These are phyloP conservation scores for Antrodiella citrinella DNA, from an alignment of 768 basidiomycete genomes.

Conservation along the genomic window DNA sequence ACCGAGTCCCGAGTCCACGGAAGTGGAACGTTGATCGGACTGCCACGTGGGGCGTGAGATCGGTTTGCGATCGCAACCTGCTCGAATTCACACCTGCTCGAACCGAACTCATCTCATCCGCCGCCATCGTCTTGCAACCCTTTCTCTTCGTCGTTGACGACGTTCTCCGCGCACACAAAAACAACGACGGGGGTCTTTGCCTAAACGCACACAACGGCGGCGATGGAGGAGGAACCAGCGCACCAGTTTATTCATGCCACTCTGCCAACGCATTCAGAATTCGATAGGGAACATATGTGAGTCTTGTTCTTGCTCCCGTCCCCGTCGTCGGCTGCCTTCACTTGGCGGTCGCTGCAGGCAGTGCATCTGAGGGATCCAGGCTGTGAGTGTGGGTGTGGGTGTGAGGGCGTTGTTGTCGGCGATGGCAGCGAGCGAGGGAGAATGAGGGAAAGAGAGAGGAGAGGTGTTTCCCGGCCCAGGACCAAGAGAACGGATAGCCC, in stretches of 20 bases:
- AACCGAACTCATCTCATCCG: too few species aligned
- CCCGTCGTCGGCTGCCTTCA: not conserved
- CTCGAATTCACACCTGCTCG: too few species aligned
- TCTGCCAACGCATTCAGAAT: slow-evolving; percentile 5
- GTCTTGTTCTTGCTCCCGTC: slow-evolving; percentile 3
- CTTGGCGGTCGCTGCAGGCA: not conserved
- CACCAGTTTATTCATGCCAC: slow-evolving; percentile 13
- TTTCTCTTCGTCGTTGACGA: not conserved
- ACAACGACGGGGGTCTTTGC: too few species aligned
- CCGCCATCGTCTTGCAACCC: too few species aligned
- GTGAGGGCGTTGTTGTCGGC: not conserved
- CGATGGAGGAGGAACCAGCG: slow-evolving; percentile 13
- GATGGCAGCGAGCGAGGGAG: not conserved
- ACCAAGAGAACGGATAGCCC: not conserved
- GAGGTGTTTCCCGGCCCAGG: not conserved
- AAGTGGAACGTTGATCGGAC: too few species aligned
- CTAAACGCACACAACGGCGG: not conserved
- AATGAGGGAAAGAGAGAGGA: not conserved
- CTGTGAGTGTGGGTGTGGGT: not conserved
- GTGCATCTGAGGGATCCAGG: not conserved
- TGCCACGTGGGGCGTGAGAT: too few species aligned
- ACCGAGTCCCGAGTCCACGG: too few species aligned
- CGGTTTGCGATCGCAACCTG: too few species aligned
- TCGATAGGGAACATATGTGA: slow-evolving; percentile 13
- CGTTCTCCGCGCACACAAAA: not conserved